Evolutionary conservation across 768 basidiomycete species (phyloP), one percentile per base, ranked within the genome.

Genomic region (Lactifluus hygrophoroides): DNA sequence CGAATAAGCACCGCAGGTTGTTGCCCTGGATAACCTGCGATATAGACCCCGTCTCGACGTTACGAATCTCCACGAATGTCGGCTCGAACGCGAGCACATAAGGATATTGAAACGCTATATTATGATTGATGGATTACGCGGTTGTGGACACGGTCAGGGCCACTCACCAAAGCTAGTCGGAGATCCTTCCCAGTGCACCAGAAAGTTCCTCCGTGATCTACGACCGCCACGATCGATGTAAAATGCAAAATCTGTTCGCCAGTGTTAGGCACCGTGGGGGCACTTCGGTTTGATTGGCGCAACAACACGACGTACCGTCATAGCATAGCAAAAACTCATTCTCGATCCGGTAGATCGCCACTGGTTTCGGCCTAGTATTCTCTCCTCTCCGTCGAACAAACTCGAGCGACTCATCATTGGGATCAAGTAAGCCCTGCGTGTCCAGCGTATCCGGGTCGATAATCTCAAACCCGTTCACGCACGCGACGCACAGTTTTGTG

Each of bases 181-280:
- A 44, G 77, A 78, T 9, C 96, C 96, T 72, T 98, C 95, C 96
- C 96, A 99, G 63, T 90, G 80, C 14, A 98, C 90, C 80, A 94
- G 90, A 77, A 97, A 98, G 57, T 91, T 85, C 62, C 83, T 87
- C 52, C 90, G 77, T 49, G 94, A 91, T 60, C 93, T 78, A 76
- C 92, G 88, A 2, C 96, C 96, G 61, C 86, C 94, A 76, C 90
- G 92, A 73, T 98, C 95, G 64, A 99, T 94, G 71, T 97, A 98
- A 70, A 99, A 98, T 0, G 96, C 96, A 69, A 97, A 99, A 73
- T 98, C 96, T 96, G 65, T 35, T 38, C 49, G 1, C 23, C 9
- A 13, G 0, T 9, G 11, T 23, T 10, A 32, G 32, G 5, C 5
- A 5, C 32, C 32, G 32, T 5, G 10, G n/a, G n/a, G n/a, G n/a